phyloP scores from a whole-genome alignment of 2,329 filamentous ascomycete species.

The Apiospora saccharicola region DNA sequence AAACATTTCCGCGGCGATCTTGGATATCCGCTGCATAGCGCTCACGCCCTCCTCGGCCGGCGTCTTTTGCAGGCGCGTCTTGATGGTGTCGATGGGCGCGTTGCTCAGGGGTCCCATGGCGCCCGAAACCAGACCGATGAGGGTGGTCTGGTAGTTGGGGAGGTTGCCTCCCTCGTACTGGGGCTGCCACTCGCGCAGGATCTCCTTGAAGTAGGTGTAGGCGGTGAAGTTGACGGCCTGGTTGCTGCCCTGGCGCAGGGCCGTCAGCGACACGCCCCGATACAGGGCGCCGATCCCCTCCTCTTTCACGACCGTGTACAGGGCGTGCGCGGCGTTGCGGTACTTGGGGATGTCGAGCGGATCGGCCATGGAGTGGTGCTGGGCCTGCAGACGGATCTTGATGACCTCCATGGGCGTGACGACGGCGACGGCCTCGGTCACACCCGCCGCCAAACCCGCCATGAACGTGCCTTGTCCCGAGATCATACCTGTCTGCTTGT shows the following conservation, averaged over 20 bases:
- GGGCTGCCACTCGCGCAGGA: conserved; percentile 76
- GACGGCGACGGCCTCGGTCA: conserved; percentile 95
- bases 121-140: conserved; percentile 89
- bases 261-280: conserved; percentile 91
- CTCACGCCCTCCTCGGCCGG: conserved; percentile 83
- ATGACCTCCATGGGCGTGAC: conserved; percentile 99
- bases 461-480: conserved; percentile 73
- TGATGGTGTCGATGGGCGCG: conserved; percentile 98
- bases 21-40: conserved; percentile 78
- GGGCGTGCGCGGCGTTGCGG: conserved; percentile 84
- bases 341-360: conserved; percentile 97
- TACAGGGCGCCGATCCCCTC: conserved; percentile 90
- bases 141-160: conserved; percentile 87
- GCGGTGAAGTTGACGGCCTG: conserved; percentile 99
- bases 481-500: conserved; percentile 71
- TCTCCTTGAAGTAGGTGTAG: conserved; percentile 90
- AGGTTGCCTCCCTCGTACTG: conserved; percentile 69
- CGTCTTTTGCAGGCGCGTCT: conserved; percentile 92
- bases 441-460: conserved; percentile 86
- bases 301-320: conserved; percentile 90
- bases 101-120: conserved; percentile 97
- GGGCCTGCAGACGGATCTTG: conserved; percentile 97
- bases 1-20: conserved; percentile 86
- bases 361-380: conserved; percentile 97
- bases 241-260: conserved; percentile 92